Conservation (phyloP, 2,329 filamentous ascomycete genomes). For the Elsinoe perseae region DNA sequence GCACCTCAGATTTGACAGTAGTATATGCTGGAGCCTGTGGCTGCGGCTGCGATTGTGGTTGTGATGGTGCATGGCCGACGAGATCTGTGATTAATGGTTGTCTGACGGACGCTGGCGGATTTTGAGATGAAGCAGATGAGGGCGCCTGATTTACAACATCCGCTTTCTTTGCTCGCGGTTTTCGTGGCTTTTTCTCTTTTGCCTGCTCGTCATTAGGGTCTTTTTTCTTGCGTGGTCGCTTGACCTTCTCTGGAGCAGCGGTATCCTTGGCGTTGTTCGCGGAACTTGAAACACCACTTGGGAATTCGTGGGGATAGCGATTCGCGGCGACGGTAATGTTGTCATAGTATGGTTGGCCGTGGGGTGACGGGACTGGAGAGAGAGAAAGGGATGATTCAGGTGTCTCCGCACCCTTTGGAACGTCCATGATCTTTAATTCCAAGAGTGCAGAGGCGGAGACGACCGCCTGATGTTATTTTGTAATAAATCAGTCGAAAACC, state of each 20-base stretch:
- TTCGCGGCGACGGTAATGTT: conserved; percentile 24
- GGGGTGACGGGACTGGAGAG: conserved; percentile 20
- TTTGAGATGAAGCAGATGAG: conserved; percentile 22
- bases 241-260: conserved; percentile 28
- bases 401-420: background rate
- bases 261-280: conserved; percentile 30
- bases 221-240: conserved; percentile 35
- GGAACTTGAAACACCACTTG: conserved; percentile 29
- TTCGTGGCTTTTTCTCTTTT: conserved; percentile 38
- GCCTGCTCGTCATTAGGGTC: conserved; percentile 28
- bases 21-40: conserved; percentile 13
- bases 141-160: conserved; percentile 20
- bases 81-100: conserved; percentile 38
- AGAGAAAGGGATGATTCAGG: conserved; percentile 15
- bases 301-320: conserved; percentile 22
- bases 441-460: background rate
- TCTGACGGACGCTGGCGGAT: conserved; percentile 23
- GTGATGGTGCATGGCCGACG: conserved; percentile 25
- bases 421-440: conserved; percentile 9
- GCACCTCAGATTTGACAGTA: conserved; percentile 20
- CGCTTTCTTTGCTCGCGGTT: conserved; percentile 37
- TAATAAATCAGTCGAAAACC: conserved; percentile 4
- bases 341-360: conserved; percentile 19
- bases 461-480: background rate
- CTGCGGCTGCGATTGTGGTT: conserved; percentile 18